Conservation (phyloP, 352 stramenopile genomes). For the Pythium oligandrum region DNA sequence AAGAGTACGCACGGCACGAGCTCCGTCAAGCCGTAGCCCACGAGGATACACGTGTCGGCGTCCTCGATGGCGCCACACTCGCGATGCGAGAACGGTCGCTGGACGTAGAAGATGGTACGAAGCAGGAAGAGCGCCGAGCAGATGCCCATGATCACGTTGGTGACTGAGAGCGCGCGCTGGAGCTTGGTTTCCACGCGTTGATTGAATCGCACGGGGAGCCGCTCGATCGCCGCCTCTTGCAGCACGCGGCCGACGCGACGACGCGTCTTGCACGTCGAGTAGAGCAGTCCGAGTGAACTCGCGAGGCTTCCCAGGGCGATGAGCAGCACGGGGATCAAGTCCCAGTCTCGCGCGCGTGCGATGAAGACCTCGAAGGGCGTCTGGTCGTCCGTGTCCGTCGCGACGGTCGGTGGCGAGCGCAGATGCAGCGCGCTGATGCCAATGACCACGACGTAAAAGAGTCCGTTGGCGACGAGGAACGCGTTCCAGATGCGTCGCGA, state of each 20-base stretch:
- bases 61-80: constrained; percentile 61
- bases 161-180: constrained; percentile 70
- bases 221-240: constrained; percentile 32
- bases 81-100: constrained; percentile 69
- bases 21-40: constrained; percentile 72
- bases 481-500: constrained; percentile 74
- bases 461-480: constrained; percentile 61
- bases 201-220: constrained; percentile 39
- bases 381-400: constrained; percentile 11
- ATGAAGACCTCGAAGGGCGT: constrained; percentile 1
- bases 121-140: constrained; percentile 65
- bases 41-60: constrained; percentile 56
- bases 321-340: constrained; percentile 57
- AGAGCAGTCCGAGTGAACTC: constrained; percentile 63
- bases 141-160: constrained; percentile 61
- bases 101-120: constrained; percentile 77
- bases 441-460: constrained; percentile 72
- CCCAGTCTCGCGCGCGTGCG: constrained; percentile 26
- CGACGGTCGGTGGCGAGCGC: constrained; percentile 4
- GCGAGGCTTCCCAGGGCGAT: constrained; percentile 64
- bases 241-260: constrained; percentile 66
- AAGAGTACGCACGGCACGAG: constrained; percentile 73
- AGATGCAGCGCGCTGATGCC: constrained; percentile 48
- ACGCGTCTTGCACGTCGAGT: constrained; percentile 74
- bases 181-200: constrained; percentile 62